Evolutionary conservation across 345 rosid genomes (phyloP).

Genomic region (Aquilaria malaccensis): DNA sequence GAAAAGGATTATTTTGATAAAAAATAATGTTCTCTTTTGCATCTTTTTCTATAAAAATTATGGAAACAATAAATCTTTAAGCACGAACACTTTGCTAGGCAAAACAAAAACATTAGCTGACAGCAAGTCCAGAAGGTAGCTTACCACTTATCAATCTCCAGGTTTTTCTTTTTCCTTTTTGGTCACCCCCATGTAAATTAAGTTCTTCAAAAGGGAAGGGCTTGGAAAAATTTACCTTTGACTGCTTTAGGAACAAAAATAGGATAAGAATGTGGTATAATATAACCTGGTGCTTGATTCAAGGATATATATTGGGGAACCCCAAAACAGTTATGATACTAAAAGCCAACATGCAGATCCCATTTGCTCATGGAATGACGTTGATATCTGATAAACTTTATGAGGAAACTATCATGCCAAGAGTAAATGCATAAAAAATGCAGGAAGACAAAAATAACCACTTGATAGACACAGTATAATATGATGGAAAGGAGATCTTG

Average conservation of each 20-base stretch:
- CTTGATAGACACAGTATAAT: too few relatives aligned
- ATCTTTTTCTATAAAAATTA: too few relatives aligned
- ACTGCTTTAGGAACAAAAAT: too few relatives aligned
- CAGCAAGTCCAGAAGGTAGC: not conserved
- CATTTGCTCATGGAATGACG: constrained; percentile 60
- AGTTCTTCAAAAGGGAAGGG: not conserved
- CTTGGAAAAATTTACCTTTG: not conserved
- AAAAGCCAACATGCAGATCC: constrained; percentile 31
- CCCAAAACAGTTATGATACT: constrained; percentile 18
- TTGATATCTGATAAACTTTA: constrained; percentile 65
- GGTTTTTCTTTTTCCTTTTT: constrained; percentile 21
- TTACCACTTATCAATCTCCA: constrained; percentile 44
- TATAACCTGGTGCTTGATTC: constrained; percentile 4
- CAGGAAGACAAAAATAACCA: too few relatives aligned
- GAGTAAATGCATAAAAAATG: not conserved
- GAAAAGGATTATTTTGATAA: too few relatives aligned
- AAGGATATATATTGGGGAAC: constrained; percentile 73
- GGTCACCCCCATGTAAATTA: too few relatives aligned
- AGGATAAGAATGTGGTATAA: not conserved
- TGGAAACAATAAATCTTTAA: too few relatives aligned
- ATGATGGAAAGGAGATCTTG: too few relatives aligned
- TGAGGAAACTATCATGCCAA: constrained; percentile 26
- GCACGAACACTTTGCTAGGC: too few relatives aligned
- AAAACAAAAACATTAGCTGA: too few relatives aligned
- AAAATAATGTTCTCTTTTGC: too few relatives aligned